Evolutionary conservation across 306 rosid species (phyloP), one percentile per base, ranked within the genome.

Genomic region (Prunus dulcis): DNA sequence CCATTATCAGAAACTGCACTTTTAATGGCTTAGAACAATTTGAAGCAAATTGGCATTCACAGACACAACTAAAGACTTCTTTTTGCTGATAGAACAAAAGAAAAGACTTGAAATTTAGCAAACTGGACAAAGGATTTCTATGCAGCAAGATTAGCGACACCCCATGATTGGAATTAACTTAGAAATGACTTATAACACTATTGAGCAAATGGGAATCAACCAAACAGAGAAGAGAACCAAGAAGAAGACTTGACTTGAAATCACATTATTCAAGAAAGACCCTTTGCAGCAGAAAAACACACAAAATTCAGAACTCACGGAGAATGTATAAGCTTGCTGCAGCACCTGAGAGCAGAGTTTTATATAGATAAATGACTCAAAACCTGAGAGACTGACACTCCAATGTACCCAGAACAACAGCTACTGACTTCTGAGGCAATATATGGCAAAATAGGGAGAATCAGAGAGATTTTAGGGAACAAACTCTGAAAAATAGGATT

Each of bases 81-180:
- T 32, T 55, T 71, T 71, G 32, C 51, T 34, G 23, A 71, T 71
- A 57, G 76, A 87, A 76, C 62, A 79, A 17, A 32, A 66, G 20
- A 73, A 46, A 69, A 71, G 45, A 49, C 50, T 12, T 18, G 73
- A 80, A 77, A 52, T 45, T 46, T 34, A 67, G 68, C 51, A 34
- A 70, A 75, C 68, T 41, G 56, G 76, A 72, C 43, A 77, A 81
- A 46, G 43, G 20, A 47, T 25, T 23, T 41, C 52, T 64, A 27
- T 27, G 25, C 63, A 47, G 81, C 62, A 67, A 87, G 81, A 66
- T 83, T 87, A 94, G 87, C 95, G 97, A 89, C 83, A 88, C 80
- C 80, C 88, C 96, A 88, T 86, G 56, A 84, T 11, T 68, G 78
- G 84, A 82, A 82, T 72, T 79, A 71, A 55, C 62, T 30, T 34